Conservation (phyloP, 2,329 filamentous ascomycete genomes). For the Sarocladium kiliense region DNA sequence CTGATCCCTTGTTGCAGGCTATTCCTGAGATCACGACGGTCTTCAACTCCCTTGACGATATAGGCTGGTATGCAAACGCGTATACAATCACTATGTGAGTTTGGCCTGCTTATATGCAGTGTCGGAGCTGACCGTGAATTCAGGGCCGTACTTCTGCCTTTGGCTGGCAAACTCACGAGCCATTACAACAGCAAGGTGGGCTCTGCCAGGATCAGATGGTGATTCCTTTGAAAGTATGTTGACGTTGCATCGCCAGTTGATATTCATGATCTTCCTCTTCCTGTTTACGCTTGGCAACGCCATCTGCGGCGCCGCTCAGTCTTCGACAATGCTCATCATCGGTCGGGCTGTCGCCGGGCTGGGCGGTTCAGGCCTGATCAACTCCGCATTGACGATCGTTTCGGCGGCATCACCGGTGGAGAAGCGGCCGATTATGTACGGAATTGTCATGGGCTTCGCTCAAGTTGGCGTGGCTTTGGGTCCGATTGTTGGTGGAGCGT, state of each 20-base stretch:
- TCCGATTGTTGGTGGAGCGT: constrained; percentile 36
- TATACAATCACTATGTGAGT: constrained; percentile 3
- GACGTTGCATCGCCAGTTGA: constrained; percentile 11
- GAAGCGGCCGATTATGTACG: constrained; percentile 13
- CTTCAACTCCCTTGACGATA: constrained; percentile 5
- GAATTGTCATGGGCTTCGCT: constrained; percentile 13
- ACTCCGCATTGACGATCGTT: constrained; percentile 15
- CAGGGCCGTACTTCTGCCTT: constrained; percentile 1
- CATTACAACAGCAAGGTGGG: constrained; percentile 1
- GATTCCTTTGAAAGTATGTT: not conserved
- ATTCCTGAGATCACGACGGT: constrained; percentile 2
- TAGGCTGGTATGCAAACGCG: constrained; percentile 2
- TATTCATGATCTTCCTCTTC: constrained; percentile 13
- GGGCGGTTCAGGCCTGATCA: constrained; percentile 15
- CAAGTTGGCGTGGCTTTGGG: constrained; percentile 37
- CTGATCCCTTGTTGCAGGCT: not conserved
- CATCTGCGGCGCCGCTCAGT: constrained; percentile 16
- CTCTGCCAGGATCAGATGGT: not conserved
- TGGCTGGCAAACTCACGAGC: constrained; percentile 1
- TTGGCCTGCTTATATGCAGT: not conserved
- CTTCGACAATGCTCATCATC: constrained; percentile 17
- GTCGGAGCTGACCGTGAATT: not conserved
- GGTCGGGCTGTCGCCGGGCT: constrained; percentile 17
- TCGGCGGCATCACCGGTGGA: constrained; percentile 14
- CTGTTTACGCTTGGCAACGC: constrained; percentile 17